Evolutionary conservation across 352 stramenopile genomes (phyloP), one percentile per base, ranked within the genome.

Genomic region (Phytophthora pini): DNA sequence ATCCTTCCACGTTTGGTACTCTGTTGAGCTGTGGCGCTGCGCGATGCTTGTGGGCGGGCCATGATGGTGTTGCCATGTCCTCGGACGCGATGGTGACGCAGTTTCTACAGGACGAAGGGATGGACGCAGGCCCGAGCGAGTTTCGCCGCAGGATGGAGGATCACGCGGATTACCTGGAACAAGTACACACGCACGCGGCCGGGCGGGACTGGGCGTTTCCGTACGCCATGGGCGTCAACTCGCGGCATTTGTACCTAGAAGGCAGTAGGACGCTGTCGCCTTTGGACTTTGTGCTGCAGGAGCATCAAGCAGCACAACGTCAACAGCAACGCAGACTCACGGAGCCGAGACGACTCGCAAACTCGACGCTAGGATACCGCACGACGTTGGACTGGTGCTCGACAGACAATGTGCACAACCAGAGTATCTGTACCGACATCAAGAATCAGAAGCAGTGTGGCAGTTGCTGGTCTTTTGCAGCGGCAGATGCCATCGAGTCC

Each of bases 391-490:
- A 95, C 53, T 95, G 87, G 87, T 95, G 87, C 63, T 80, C 82
- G 26, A 79, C 58, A 11, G 74, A 95, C 65, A 95, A 93, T 58
- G 61, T 81, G 13, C 56, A 72, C 43, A 75, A 82, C 39, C 66
- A 71, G 34, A 93, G 82, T 57, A 80, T 93, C 49, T 95, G 87
- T 43, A 88, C 83, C 2, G 65, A 66, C 10, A 68, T 95, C 46
- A 93, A 93, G 76, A 93, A 80, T 61, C 84, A 95, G 56, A 84
- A 92, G 56, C 78, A 84, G 52, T 95, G 87, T 53, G 87, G 87
- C 12, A 92, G 81, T 52, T 95, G 87, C 57, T 95, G 87, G 84
- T 83, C 87, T 17, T 95, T 93, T 63, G 87, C 87, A 0, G 87
- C 87, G 0, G 81, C 84, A 29, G 87, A 95, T 65, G 69, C 69